Percentiles rank a stretch among this genome's conserved stretches.
These are phyloP conservation scores for Fusarium sp. DNA, from an alignment of 2,329 filamentous ascomycete species.

Conservation along the genomic window DNA sequence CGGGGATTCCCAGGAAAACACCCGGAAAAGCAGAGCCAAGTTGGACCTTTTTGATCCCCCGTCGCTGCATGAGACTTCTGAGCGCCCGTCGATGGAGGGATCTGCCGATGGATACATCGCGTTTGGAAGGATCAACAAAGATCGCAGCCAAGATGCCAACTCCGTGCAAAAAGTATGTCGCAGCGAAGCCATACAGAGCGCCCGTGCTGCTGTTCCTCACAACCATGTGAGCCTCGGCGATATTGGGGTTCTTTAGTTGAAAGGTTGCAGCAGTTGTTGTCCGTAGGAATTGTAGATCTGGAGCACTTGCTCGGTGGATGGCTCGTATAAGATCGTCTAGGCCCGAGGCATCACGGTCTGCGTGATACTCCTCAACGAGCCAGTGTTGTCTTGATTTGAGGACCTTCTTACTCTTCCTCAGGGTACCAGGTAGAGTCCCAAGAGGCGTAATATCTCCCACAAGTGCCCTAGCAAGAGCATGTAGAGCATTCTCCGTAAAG, in stretches of 20 bases:
- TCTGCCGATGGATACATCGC: constrained; percentile 88
- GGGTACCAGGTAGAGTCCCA: constrained; percentile 72
- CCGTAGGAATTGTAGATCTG: constrained; percentile 72
- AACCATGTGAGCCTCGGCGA: constrained; percentile 87
- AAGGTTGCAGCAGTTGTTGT: constrained; percentile 78
- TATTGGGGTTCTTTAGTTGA: constrained; percentile 71
- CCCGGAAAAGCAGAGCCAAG: constrained; percentile 81
- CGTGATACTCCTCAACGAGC: constrained; percentile 89
- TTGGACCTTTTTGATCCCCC: constrained; percentile 79
- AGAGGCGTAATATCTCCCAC: constrained; percentile 74
- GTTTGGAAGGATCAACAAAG: constrained; percentile 86
- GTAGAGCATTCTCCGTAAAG: constrained; percentile 91
- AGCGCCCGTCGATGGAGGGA: constrained; percentile 88
- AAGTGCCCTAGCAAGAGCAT: constrained; percentile 80
- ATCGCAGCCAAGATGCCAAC: constrained; percentile 82
- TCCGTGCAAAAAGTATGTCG: constrained; percentile 78
- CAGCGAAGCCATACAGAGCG: constrained; percentile 89
- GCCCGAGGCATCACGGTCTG: constrained; percentile 74
- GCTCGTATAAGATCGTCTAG: constrained; percentile 77
- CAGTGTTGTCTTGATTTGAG: constrained; percentile 92
- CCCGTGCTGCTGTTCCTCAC: constrained; percentile 93
- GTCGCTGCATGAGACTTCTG: constrained; percentile 72
- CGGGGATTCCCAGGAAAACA: constrained; percentile 85
- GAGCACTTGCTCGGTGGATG: constrained; percentile 71
- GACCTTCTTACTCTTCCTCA: constrained; percentile 85